These are phyloP conservation scores for Trifolium subterraneum DNA, from an alignment of 306 rosid species.

Conservation along the genomic window DNA sequence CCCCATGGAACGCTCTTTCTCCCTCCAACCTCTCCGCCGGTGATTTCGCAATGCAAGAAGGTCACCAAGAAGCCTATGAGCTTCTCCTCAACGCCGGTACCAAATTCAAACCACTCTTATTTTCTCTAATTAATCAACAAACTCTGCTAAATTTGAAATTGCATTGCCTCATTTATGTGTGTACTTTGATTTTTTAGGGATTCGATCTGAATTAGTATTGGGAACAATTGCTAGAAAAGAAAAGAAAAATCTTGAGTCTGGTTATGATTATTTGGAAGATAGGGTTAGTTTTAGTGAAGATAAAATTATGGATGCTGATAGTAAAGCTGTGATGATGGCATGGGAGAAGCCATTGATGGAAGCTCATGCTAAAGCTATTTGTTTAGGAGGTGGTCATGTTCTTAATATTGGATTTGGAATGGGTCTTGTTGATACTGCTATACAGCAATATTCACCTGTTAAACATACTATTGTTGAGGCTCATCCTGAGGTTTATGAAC, in stretches of 20 bases:
- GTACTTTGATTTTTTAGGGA: constrained; percentile 53
- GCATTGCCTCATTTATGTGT: neutral
- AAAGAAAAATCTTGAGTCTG: constrained; percentile 41
- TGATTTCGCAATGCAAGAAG: constrained; percentile 73
- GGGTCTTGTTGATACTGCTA: constrained; percentile 94
- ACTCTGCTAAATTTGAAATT: neutral
- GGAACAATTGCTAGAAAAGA: constrained; percentile 82
- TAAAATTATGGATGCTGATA: constrained; percentile 81
- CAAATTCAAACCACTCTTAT: constrained; percentile 8
- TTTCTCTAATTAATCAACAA: constrained; percentile 4
- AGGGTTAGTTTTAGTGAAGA: constrained; percentile 86
- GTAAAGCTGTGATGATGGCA: constrained; percentile 97
- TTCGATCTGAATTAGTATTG: constrained; percentile 80
- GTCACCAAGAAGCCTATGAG: constrained; percentile 67
- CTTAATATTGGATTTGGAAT: constrained; percentile 90
- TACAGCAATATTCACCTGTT: constrained; percentile 71
- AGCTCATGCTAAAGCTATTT: constrained; percentile 94
- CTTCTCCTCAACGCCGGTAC: constrained; percentile 78
- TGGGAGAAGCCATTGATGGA: constrained; percentile 99
- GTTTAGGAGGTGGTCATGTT: constrained; percentile 82
- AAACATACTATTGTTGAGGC: constrained; percentile 89
- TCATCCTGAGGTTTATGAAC: constrained; percentile 81
- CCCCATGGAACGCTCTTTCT: constrained; percentile 95
- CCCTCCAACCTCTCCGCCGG: constrained; percentile 82
- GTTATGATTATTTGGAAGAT: constrained; percentile 73